Evolutionary conservation across 163 green algal species (phyloP).

Genomic region (Scenedesmus sp.): DNA sequence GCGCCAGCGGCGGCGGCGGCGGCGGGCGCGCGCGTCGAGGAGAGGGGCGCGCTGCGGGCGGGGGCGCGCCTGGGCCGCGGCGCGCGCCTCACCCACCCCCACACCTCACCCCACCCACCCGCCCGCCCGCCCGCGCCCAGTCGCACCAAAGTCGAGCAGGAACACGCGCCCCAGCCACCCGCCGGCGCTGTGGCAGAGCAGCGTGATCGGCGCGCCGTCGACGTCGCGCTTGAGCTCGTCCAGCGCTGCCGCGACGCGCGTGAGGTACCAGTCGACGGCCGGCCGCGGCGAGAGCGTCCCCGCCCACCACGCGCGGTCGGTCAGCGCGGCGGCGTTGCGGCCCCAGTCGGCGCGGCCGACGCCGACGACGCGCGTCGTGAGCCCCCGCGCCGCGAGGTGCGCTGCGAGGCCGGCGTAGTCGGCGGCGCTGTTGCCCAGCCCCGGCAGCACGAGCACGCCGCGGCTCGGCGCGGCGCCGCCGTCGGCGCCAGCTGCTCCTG

Average conservation of each 20-base stretch:
- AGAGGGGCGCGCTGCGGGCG: background rate
- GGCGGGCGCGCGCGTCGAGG: background rate
- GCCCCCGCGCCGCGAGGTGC: slow-evolving; percentile 36
- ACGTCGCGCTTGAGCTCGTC: slow-evolving; percentile 62
- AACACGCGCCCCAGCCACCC: slow-evolving; percentile 91
- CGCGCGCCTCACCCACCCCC: background rate
- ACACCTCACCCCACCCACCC: background rate
- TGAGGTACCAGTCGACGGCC: slow-evolving; percentile 96
- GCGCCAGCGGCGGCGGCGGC: background rate
- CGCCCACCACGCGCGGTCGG: slow-evolving; percentile 89
- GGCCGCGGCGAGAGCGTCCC: slow-evolving; percentile 88
- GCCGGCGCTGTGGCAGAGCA: slow-evolving; percentile 93
- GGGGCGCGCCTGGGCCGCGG: background rate
- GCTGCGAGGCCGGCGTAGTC: slow-evolving; percentile 71
- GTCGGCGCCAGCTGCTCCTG: background rate
- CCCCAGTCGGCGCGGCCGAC: slow-evolving; percentile 58
- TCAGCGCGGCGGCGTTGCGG: slow-evolving; percentile 86
- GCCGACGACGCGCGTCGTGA: slow-evolving; percentile 58
- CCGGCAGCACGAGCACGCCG: slow-evolving; percentile 86
- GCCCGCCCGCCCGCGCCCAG: slow-evolving; percentile 36
- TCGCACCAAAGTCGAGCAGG: slow-evolving; percentile 78
- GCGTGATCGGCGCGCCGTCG: slow-evolving; percentile 71
- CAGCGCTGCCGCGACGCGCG: slow-evolving; percentile 71
- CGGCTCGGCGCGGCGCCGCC: background rate
- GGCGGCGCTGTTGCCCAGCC: slow-evolving; percentile 87